Conservation (phyloP, 2,329 filamentous ascomycete genomes). For the Penicillium verrucosum region DNA sequence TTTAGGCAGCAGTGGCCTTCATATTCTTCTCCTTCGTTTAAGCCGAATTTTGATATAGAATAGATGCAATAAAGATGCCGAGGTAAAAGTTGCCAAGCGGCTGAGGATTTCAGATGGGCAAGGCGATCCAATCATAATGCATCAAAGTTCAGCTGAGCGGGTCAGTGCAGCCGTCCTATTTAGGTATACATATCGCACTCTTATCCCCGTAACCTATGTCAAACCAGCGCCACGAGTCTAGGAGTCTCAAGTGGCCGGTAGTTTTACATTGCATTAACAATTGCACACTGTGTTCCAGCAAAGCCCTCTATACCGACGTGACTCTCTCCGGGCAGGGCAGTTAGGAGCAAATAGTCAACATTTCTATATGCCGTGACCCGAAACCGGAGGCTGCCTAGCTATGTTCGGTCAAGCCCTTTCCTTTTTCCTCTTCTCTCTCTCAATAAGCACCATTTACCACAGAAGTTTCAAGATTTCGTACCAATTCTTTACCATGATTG, state of each 20-base stretch:
- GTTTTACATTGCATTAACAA: too few species aligned
- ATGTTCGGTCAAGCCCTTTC: too few species aligned
- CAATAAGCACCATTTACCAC: not conserved
- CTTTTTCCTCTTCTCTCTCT: too few species aligned
- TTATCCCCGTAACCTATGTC: not conserved
- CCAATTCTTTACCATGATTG: too few species aligned
- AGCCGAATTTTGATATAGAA: not conserved
- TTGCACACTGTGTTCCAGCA: too few species aligned
- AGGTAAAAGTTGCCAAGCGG: not conserved
- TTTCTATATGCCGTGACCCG: too few species aligned
- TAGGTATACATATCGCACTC: not conserved
- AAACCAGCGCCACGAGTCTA: too few species aligned
- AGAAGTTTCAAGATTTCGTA: not conserved
- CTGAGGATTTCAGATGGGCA: not conserved
- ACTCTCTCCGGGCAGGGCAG: too few species aligned
- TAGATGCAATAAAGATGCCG: not conserved
- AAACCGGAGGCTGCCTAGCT: too few species aligned
- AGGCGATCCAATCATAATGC: not conserved
- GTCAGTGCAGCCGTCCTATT: not conserved
- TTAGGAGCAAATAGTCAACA: too few species aligned
- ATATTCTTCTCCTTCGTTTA: not conserved
- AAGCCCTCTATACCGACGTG: too few species aligned
- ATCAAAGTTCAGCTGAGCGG: not conserved
- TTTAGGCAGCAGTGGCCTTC: not conserved
- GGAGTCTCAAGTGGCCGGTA: too few species aligned